Base-by-base conservation (phyloP, 2,329 filamentous ascomycete genomes). In the Colletotrichum simmondsii region DNA sequence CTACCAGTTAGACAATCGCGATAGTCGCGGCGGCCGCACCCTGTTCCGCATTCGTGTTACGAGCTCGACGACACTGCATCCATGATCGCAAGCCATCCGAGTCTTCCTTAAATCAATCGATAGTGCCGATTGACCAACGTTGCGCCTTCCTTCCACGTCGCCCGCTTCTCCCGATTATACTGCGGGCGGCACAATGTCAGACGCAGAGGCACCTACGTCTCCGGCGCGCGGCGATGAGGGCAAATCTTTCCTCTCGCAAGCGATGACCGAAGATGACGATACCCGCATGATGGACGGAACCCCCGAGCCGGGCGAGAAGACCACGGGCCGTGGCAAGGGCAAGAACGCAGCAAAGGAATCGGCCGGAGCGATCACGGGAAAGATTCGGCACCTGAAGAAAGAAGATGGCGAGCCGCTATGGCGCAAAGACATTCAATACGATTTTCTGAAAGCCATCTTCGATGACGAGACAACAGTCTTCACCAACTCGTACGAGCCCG, bases 341-440 rank as follows among this genome's bases (percentile, higher is more conserved):
- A 84, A 82, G 67, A 74, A 74, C 24, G 78, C 80, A 60, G 79
- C 81, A 58, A 83, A 82, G 65, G 83, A 83, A 60, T 81, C 80
- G 66, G 78, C 78, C 52, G 81, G 83, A 65, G 80, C 80, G 70
- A 80, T 84, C 66, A 84, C 90, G 64, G 89, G 89, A 76, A 97
- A 97, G 85, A 94, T 97, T 71, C 86, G 93, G 65, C 94, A 97
- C 81, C 84, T 97, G 65, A 97, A 97, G 83, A 97, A 97, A 82
- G 94, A 95, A 74, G 94, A 97, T 79, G 94, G 94, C 78, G 93
- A 95, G 76, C 94, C 94, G 60, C 87, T 97, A 4, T 97, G 94
- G 94, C 88, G 94, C 77, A 92, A 91, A 80, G 94, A 97, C 82
- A 97, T 97, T 73, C 94, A 97, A 82, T 95, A 93, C 82, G 94